Evolutionary conservation across 2,329 filamentous ascomycete genomes (phyloP).

Genomic region (Cytospora schulzeri): DNA sequence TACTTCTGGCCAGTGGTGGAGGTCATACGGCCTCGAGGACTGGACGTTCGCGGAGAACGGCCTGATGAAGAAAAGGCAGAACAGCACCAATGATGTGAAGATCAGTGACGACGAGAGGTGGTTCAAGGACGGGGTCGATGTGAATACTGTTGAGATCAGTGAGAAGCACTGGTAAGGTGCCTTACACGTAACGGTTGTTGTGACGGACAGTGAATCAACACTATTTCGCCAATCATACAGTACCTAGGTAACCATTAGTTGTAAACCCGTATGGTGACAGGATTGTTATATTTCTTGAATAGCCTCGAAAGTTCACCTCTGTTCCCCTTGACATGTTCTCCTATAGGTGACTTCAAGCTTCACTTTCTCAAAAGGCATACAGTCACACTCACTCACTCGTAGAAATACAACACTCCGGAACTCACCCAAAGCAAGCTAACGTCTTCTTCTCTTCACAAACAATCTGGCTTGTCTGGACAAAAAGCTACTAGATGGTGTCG

Average conservation of each 20-base stretch:
- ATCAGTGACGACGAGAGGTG: slow-evolving; percentile 65
- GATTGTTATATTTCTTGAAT: not conserved
- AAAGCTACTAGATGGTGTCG: not conserved
- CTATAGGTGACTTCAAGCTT: not conserved
- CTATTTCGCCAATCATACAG: not conserved
- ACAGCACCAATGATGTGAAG: slow-evolving; percentile 74
- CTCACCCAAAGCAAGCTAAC: not conserved
- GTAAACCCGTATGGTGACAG: no score
- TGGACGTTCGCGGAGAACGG: slow-evolving; percentile 75
- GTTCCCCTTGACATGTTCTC: not conserved
- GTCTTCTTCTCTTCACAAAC: not conserved
- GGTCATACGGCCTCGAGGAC: slow-evolving; percentile 83
- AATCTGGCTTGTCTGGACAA: not conserved
- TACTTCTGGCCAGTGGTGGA: slow-evolving; percentile 72
- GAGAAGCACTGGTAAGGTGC: slow-evolving; percentile 67
- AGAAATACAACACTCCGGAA: not conserved
- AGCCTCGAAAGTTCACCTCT: not conserved
- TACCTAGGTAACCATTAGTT: no score
- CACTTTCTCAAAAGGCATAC: not conserved
- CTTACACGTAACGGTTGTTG: not conserved
- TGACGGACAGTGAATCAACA: not conserved
- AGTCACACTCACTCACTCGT: not conserved
- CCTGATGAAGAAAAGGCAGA: slow-evolving; percentile 72
- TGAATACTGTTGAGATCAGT: slow-evolving; percentile 65
- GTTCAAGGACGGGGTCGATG: slow-evolving; percentile 70